Percentiles rank a stretch among this genome's conserved stretches.
Evolutionary conservation across 495 filamentous ascomycete species (phyloP).

Genomic region (Penicillium canescens): DNA sequence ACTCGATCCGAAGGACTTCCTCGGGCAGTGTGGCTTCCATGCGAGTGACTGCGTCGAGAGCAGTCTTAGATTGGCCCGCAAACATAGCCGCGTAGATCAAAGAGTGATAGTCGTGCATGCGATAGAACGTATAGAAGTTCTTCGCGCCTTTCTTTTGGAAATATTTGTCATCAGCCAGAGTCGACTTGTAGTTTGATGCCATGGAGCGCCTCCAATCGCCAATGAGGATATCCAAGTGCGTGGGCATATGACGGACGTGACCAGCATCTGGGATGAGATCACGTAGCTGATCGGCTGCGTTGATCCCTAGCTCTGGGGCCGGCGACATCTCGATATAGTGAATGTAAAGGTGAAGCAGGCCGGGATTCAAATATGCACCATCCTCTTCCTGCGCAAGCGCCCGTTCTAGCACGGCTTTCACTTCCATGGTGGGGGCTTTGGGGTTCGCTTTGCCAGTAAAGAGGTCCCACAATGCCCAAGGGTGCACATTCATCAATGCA

Average conservation of each 20-base stretch:
- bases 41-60: slow-evolving; percentile 49
- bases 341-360: slow-evolving; percentile 64
- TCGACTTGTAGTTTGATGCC: slow-evolving; percentile 54
- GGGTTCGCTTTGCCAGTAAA: slow-evolving; percentile 52
- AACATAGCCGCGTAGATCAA: slow-evolving; percentile 69
- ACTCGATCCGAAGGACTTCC: slow-evolving; percentile 54
- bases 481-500: slow-evolving; percentile 64
- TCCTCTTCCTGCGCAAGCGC: slow-evolving; percentile 41
- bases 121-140: slow-evolving; percentile 66
- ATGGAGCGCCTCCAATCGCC: slow-evolving; percentile 63
- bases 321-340: slow-evolving; percentile 70
- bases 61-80: slow-evolving; percentile 50
- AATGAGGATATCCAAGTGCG: slow-evolving; percentile 62
- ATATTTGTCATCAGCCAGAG: slow-evolving; percentile 57
- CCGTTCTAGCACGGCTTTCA: slow-evolving; percentile 50
- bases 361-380: slow-evolving; percentile 49
- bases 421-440: slow-evolving; percentile 53
- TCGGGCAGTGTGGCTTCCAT: slow-evolving; percentile 57
- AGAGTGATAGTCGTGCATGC: slow-evolving; percentile 63
- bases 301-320: slow-evolving; percentile 54
- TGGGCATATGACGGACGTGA: slow-evolving; percentile 68
- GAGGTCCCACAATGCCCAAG: slow-evolving; percentile 62
- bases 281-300: slow-evolving; percentile 55
- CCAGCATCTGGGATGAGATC: slow-evolving; percentile 61
- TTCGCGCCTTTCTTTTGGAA: slow-evolving; percentile 44